These are phyloP conservation scores for Tilletia walkeri DNA, from an alignment of 1,284 basidiomycete species.

Conservation along the genomic window DNA sequence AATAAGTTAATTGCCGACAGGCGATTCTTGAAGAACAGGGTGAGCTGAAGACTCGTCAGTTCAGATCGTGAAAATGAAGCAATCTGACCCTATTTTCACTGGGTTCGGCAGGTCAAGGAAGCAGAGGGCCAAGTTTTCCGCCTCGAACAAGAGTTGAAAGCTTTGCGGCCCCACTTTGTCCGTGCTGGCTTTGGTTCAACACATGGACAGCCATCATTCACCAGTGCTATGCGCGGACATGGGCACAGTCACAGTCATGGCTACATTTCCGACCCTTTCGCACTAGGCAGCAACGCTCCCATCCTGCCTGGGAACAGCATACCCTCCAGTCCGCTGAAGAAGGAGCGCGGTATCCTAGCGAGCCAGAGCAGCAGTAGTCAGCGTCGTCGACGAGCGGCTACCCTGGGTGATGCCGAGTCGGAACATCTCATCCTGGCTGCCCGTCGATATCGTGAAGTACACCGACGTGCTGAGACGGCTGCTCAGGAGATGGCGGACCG, in stretches of 20 bases:
- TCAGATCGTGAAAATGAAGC: not conserved
- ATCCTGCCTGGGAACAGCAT: not conserved
- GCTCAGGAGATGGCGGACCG: not conserved
- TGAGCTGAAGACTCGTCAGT: not conserved
- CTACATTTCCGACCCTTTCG: not conserved
- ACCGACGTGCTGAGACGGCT: not conserved
- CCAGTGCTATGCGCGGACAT: not conserved
- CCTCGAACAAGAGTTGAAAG: constrained; percentile 50
- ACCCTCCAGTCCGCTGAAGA: no score
- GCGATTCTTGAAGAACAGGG: constrained; percentile 45
- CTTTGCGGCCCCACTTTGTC: constrained; percentile 46
- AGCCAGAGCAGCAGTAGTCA: constrained; percentile 21
- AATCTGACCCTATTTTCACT: not conserved
- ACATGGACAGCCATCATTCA: no score
- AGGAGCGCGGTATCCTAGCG: no score
- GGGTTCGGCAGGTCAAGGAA: constrained; percentile 31
- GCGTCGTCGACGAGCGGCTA: constrained; percentile 32
- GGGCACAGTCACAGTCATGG: not conserved
- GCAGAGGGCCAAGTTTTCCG: constrained; percentile 49
- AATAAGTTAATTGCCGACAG: constrained; percentile 53
- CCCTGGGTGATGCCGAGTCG: constrained; percentile 58
- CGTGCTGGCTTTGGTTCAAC: constrained; percentile 18
- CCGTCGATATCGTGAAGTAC: constrained; percentile 41
- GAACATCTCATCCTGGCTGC: constrained; percentile 58
- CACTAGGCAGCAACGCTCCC: not conserved